A percentile compares a stretch with the other conserved stretches of the same genome.
phyloP scores from a whole-genome alignment of 169 alveolate genomes.

The Plasmodium reichenowi region DNA sequence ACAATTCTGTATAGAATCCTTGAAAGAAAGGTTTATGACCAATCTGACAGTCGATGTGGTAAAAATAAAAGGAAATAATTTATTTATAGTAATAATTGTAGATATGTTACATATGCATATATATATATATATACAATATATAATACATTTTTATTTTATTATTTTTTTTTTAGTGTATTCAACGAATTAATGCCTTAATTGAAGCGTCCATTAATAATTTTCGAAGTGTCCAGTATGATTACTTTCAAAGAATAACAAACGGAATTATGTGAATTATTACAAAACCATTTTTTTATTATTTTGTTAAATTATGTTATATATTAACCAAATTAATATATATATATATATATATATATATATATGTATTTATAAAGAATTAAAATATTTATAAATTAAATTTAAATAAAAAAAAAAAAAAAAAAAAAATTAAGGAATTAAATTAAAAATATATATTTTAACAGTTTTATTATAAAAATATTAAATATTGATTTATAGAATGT shows the following conservation, averaged over 20 bases:
- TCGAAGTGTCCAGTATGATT: constrained; percentile 96
- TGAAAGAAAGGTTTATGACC: constrained; percentile 89
- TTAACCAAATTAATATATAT: neutral
- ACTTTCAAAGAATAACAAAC: constrained; percentile 94
- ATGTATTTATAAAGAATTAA: no score
- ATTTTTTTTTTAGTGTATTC: constrained; percentile 82
- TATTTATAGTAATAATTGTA: neutral
- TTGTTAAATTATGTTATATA: constrained; percentile 1
- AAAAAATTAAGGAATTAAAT: no score
- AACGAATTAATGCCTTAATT: constrained; percentile 90
- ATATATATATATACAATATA: neutral
- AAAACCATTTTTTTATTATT: constrained; percentile 13
- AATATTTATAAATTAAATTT: no score
- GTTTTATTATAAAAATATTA: no score
- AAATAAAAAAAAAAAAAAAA: no score
- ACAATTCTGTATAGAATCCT: constrained; percentile 82
- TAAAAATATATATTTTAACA: no score
- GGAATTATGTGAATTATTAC: constrained; percentile 89
- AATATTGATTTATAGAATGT: no score
- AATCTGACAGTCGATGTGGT: constrained; percentile 87
- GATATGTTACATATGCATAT: neutral
- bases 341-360: no score
- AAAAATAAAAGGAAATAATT: neutral
- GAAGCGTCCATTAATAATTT: constrained; percentile 93
- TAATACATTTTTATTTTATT: neutral